Base-by-base conservation (phyloP, 805 yeast species). In the Crinitomyces ghanaensis region DNA sequence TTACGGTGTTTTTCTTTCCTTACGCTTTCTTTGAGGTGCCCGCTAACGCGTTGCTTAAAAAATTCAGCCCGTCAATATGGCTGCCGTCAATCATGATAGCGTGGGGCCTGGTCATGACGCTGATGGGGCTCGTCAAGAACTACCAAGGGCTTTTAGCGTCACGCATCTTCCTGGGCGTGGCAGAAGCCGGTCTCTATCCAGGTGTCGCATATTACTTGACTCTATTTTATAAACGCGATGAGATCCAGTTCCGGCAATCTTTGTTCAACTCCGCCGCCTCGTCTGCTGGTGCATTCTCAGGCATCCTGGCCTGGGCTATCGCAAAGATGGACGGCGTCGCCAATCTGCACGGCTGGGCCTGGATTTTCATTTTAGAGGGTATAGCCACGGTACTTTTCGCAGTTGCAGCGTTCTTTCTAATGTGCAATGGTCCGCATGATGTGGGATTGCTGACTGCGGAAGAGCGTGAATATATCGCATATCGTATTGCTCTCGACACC, bases 231-330 rank as follows among this genome's bases (percentile, higher is more conserved):
- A 45, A 45, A 11, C 36, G 44, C n/a, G 42, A 44, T 13, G 60
- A 54, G 29, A 33, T 54, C 23, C 45, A 50, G 16, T 44, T 41
- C 31, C 43, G 59, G 22, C 36, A 45, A 28, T 48, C 51, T 13
- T 33, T 40, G 11, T 54, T 55, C 19, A 50, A 52, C 5, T 41
- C 45, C 2, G 46, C 49, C 4, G 61, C 60, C 0, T 39, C 48
- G 21, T 59, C 74, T 39, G 70, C 77, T 12, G 62, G 78, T 0
- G 77, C 69, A 66, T 41, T 57, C 74, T 27, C 77, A 71, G 46
- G 72, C 73, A 19, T 70, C 69, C 14, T 63, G 70, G 32, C 65
- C 57, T 41, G 50, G 59, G 27, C 48, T 51, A 25, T 49, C 72
- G 27, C 43, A 28, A 26, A 43, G 19, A n/a, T n/a, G n/a, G n/a